phyloP scores from a whole-genome alignment of 192 early-diverging fungal species.

The Anaeromyces robustus region DNA sequence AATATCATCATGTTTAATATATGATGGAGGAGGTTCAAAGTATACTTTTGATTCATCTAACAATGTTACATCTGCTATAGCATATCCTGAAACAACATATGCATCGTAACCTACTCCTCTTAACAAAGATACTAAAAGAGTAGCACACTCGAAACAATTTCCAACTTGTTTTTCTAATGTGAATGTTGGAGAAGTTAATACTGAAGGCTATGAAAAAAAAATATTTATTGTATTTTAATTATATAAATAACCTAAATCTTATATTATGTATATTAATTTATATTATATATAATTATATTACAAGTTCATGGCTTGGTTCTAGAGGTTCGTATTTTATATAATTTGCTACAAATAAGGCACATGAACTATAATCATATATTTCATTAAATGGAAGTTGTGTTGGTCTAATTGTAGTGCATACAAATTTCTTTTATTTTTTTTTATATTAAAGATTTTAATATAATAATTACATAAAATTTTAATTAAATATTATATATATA shows the following conservation, averaged over 20 bases:
- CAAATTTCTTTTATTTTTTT: conserved; percentile 27
- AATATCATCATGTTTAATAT: conserved; percentile 15
- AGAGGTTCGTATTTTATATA: conserved; percentile 30
- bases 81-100: conserved; percentile 40
- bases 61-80: conserved; percentile 24
- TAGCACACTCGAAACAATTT: conserved; percentile 34
- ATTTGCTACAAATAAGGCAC: conserved; percentile 34
- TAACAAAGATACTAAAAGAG: conserved; percentile 29
- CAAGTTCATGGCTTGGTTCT: conserved; percentile 38
- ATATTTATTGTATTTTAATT: neutral
- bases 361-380: conserved; percentile 32
- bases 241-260: too few relatives aligned
- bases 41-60: conserved; percentile 25
- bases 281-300: conserved; percentile 6
- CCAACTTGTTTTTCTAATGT: conserved; percentile 30
- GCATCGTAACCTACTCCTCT: conserved; percentile 42
- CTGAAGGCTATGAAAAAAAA: conserved; percentile 15
- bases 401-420: conserved; percentile 31
- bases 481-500: neutral
- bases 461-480: neutral
- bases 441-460: neutral
- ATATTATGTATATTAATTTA: too few relatives aligned
- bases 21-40: neutral
- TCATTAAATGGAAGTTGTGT: conserved; percentile 35
- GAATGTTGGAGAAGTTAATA: conserved; percentile 25